phyloP scores from a whole-genome alignment of 2,329 filamentous ascomycete species.

The Claviceps fusiformis region DNA sequence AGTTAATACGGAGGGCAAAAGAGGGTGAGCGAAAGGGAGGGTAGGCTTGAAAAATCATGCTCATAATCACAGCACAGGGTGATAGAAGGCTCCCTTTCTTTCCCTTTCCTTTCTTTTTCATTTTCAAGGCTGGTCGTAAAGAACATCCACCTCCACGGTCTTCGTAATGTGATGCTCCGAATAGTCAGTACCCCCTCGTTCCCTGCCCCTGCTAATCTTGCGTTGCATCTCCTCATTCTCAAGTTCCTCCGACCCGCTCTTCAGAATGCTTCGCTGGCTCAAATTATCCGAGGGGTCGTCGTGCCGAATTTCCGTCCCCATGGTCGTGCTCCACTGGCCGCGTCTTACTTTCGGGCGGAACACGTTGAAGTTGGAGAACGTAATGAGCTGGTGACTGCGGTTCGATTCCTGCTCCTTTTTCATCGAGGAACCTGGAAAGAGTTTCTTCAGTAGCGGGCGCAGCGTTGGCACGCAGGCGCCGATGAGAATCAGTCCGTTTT shows the following conservation, averaged over 20 bases:
- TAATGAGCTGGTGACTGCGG: slow-evolving; percentile 2
- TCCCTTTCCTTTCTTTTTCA: neutral
- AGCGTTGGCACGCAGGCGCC: slow-evolving; percentile 4
- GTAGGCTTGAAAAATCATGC: neutral
- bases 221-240: slow-evolving; percentile 2
- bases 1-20: no score
- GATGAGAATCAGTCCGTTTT: slow-evolving; percentile 5
- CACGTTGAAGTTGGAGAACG: slow-evolving; percentile 5
- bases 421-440: slow-evolving; percentile 2
- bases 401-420: neutral
- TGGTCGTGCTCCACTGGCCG: slow-evolving; percentile 5
- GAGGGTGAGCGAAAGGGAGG: no score
- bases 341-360: slow-evolving; percentile 1
- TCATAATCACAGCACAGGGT: neutral
- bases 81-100: neutral
- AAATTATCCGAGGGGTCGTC: neutral
- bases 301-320: neutral
- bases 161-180: slow-evolving; percentile 1
- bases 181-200: neutral
- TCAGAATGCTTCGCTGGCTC: slow-evolving; percentile 3
- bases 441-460: slow-evolving; percentile 3
- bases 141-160: slow-evolving; percentile 4
- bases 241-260: neutral
- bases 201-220: neutral
- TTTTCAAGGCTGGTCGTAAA: neutral